Percentiles rank a stretch among this genome's conserved stretches.
Conservation (phyloP, 176 grass and related monocot genomes). For the Bolboschoenus planiculmis region DNA sequence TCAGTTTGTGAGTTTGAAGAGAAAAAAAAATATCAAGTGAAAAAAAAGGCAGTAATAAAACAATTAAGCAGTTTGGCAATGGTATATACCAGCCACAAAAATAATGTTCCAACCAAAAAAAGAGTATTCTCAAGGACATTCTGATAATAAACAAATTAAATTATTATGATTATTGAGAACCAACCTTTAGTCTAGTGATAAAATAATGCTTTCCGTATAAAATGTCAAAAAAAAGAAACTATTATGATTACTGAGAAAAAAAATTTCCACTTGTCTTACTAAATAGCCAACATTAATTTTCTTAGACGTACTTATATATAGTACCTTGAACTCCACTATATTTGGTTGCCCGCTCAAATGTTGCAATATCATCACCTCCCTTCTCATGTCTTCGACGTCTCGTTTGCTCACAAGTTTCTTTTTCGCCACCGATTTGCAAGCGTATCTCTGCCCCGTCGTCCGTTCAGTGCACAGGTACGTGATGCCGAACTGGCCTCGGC, state of each 20-base stretch:
- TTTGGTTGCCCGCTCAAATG: slow-evolving; percentile 85
- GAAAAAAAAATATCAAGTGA: too few relatives aligned
- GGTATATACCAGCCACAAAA: too few relatives aligned
- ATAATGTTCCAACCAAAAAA: too few relatives aligned
- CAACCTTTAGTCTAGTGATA: too few relatives aligned
- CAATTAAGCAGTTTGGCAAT: too few relatives aligned
- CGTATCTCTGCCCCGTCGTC: slow-evolving; percentile 37
- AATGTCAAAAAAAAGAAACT: too few relatives aligned
- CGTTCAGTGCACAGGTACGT: slow-evolving; percentile 81
- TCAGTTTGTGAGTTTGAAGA: too few relatives aligned
- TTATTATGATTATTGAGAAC: too few relatives aligned
- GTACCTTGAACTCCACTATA: slow-evolving; percentile 63
- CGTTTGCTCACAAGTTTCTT: slow-evolving; percentile 51
- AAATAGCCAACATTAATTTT: background rate
- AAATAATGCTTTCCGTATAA: too few relatives aligned
- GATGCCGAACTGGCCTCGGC: slow-evolving; percentile 68
- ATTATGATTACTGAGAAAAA: too few relatives aligned
- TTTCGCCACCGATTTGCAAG: slow-evolving; percentile 95
- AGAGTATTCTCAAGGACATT: background rate
- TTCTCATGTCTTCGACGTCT: slow-evolving; percentile 66
- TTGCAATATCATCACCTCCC: slow-evolving; percentile 87
- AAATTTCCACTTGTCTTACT: background rate
- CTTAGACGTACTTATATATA: background rate
- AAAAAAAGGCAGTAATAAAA: too few relatives aligned
- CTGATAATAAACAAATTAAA: background rate